Percentiles rank a stretch among this genome's conserved stretches.
Evolutionary conservation across 169 alveolate genomes (phyloP).

Genomic region (Plasmodium billcollinsi): DNA sequence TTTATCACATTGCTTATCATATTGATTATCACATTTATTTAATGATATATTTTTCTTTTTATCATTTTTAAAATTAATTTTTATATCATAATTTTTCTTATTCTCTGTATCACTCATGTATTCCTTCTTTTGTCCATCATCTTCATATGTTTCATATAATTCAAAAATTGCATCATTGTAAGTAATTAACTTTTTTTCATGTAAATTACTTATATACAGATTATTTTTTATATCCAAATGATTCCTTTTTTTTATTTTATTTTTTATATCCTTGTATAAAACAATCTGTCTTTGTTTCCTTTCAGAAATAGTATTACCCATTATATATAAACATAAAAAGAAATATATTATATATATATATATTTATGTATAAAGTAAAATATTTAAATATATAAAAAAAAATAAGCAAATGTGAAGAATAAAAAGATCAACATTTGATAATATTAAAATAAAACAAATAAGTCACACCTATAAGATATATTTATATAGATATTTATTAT

Average conservation of each 20-base stretch:
- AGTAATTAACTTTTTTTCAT: slow-evolving; percentile 26
- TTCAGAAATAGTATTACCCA: slow-evolving; percentile 69
- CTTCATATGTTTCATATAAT: slow-evolving; percentile 17
- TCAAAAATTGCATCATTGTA: slow-evolving; percentile 44
- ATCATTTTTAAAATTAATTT: slow-evolving; percentile 25
- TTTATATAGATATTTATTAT: too few species aligned
- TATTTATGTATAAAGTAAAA: slow-evolving; percentile 1
- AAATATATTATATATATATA: not conserved
- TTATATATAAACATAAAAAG: slow-evolving; percentile 4
- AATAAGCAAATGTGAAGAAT: slow-evolving; percentile 1
- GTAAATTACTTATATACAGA: slow-evolving; percentile 19
- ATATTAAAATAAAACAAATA: not conserved
- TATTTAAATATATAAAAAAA: not conserved
- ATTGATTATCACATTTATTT: not conserved
- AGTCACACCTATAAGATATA: not conserved
- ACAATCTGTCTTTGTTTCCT: slow-evolving; percentile 41
- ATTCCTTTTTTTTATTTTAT: slow-evolving; percentile 47
- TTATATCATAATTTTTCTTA: not conserved
- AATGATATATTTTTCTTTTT: not conserved
- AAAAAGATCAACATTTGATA: not conserved
- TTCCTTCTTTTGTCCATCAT: not conserved
- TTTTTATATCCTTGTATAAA: slow-evolving; percentile 65
- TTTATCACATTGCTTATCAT: slow-evolving; percentile 2
- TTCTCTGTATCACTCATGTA: not conserved
- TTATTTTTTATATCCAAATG: slow-evolving; percentile 30